phyloP scores from a whole-genome alignment of 345 rosid species.

The Sonneratia alba region DNA sequence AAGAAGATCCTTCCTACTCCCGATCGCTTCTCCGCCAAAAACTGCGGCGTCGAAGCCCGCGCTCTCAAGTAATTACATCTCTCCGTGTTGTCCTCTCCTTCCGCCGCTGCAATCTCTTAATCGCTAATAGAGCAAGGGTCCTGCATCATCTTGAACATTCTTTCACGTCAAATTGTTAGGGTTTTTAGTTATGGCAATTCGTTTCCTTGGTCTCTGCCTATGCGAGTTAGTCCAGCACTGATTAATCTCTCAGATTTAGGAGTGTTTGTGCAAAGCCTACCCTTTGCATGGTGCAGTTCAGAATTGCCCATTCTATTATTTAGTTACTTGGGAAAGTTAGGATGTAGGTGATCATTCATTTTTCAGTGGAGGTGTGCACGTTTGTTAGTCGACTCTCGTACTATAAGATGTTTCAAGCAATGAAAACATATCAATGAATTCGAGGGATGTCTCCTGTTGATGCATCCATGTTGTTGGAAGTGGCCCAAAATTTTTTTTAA shows the following conservation, averaged over 20 bases:
- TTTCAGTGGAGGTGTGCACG: not conserved
- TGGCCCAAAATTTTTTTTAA: not conserved
- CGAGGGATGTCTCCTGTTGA: not conserved
- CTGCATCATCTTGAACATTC: not conserved
- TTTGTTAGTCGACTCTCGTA: not conserved
- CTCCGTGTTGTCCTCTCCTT: not conserved
- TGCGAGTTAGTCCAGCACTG: not conserved
- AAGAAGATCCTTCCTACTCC: conserved; percentile 41
- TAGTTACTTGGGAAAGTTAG: not conserved
- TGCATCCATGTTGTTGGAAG: not conserved
- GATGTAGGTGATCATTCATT: not conserved
- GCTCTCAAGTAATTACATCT: conserved; percentile 36
- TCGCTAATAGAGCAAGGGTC: not conserved
- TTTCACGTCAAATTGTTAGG: not conserved
- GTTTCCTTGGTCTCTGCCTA: not conserved
- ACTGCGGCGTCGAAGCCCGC: conserved; percentile 82
- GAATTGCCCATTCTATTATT: not conserved
- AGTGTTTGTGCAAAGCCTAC: not conserved
- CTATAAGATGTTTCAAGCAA: not conserved
- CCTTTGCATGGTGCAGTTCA: not conserved
- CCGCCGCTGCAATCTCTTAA: not conserved
- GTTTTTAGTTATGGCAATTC: not conserved
- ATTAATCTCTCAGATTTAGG: not conserved
- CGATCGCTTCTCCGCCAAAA: conserved; percentile 48
- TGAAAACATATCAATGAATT: not conserved